Evolutionary conservation across 2,329 filamentous ascomycete genomes (phyloP), one percentile per base, ranked within the genome.

Genomic region (Coniochaeta sp.): DNA sequence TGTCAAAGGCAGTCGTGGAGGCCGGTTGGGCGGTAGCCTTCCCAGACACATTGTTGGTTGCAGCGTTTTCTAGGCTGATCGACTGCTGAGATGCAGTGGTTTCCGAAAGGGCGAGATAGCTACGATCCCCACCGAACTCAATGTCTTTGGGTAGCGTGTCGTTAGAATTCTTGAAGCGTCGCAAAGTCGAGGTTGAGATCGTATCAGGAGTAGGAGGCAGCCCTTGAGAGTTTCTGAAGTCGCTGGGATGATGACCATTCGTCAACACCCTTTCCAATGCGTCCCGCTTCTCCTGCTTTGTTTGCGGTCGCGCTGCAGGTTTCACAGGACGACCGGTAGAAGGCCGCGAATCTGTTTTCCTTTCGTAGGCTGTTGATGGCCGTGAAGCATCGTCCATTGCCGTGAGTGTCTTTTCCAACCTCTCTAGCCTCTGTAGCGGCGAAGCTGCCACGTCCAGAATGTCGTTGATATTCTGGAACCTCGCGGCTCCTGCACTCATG

Each of bases 161-260:
- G 59, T 78, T 76, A 0, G 81, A 84, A 56, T 75, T 77, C 62
- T 82, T 76, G 61, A 77, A 80, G 16, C 76, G 75, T 6, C 77
- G 74, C 36, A 86, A 72, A 0, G 81, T 83, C 1, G 80, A 80
- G 1, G 81, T 83, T 1, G 83, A 83, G 22, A 85, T 81, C 0
- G 83, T 86, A 64, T 86, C 83, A 0, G 83, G 83, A 0, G 83
- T 86, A 0, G 83, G 83, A 11, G 83, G 83, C 1, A 85, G 71
- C 19, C 70, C 71, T 19, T 79, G 76, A 6, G 77, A 74, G 59
- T 76, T 73, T 1, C 58, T 77, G 62, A 66, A 74, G 71, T 74
- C 77, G 63, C 71, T 71, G 6, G 73, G 62, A 66, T 74, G 62
- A 60, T 73, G 67, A n/a, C 74, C 74, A 33, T 81, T 78, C 0